Base-by-base conservation (phyloP, 805 yeast genomes). In the Saturnispora halmiae region DNA sequence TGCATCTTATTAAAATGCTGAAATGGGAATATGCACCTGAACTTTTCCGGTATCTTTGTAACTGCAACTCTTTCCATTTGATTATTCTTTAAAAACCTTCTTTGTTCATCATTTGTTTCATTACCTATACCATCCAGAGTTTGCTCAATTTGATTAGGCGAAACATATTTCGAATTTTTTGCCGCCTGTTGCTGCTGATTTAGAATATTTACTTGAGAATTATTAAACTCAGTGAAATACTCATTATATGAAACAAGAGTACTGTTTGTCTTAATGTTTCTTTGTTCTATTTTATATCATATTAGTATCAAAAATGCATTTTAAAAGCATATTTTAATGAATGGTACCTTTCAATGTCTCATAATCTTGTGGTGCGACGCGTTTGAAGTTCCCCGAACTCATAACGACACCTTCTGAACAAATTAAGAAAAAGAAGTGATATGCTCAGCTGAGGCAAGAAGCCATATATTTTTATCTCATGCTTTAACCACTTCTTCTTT, bases 1-100 rank as follows among this genome's bases (percentile, higher is more conserved):
- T 90, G 97, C 72, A 90, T 82, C 49, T 79, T 72, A 61, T 92
- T 92, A 50, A 92, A 67, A 0, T 44, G 3, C 14, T 34, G n/a
- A 30, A 48, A 40, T 14, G 46, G 27, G 49, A 69, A 70, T 0
- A 66, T 38, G 1, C 50, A 36, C 13, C 63, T 53, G 22, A 58
- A 64, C n/a, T 51, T 54, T 32, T 64, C 68, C 0, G 75, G 69
- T 4, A 72, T 48, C 13, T 13, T 20, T 14, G 18, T 31, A 8
- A 41, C 29, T 1, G 43, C 9, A 13, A 41, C 14, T 5, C 18
- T 15, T 11, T 15, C 29, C 10, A 24, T 10, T 1, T 36, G 13
- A 15, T 3, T 14, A 9, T 33, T 22, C 7, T 7, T 15, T 15
- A 33, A 33, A 14, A 29, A 22, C 4, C 11, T 31, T n/a, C 20